A percentile compares a stretch with the other conserved stretches of the same genome.
Conservation (phyloP, 1,284 basidiomycete genomes). For the Cutaneotrichosporon spelunceum region DNA sequence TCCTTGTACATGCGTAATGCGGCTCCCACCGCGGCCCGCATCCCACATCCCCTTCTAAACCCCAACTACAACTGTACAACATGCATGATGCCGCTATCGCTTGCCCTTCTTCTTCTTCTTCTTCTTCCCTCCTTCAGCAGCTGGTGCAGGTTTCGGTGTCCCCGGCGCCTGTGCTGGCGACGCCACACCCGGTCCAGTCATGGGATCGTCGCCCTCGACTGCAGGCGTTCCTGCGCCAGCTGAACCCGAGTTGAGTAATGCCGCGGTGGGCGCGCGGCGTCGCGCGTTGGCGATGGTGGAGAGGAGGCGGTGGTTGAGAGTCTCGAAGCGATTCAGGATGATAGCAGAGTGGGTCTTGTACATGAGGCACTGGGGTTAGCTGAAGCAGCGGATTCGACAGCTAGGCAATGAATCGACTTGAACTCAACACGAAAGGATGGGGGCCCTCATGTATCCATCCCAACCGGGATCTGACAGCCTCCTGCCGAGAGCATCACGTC, state of each 20-base stretch:
- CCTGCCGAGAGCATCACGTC: too few relatives aligned
- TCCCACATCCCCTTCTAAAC: neutral
- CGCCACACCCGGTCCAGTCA: conserved; percentile 15
- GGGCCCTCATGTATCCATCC: too few relatives aligned
- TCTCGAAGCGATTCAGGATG: conserved; percentile 90
- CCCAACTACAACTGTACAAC: conserved; percentile 14
- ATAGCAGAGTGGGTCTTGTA: conserved; percentile 90
- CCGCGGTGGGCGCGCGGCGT: conserved; percentile 19
- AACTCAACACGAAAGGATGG: neutral
- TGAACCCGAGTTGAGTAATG: conserved; percentile 4
- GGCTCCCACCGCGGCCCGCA: too few relatives aligned
- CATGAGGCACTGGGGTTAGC: conserved; percentile 70
- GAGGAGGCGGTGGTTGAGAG: conserved; percentile 65
- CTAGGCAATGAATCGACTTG: neutral
- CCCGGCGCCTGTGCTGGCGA: conserved; percentile 7
- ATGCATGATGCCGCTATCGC: conserved; percentile 19
- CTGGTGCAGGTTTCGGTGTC: conserved; percentile 10
- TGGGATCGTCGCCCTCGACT: conserved; percentile 24
- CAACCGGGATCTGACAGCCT: too few relatives aligned
- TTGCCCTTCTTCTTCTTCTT: conserved; percentile 38
- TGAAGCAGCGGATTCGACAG: neutral
- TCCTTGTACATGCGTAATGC: too few relatives aligned
- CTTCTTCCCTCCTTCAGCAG: conserved; percentile 17
- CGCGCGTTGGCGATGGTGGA: conserved; percentile 41
- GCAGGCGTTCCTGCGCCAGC: conserved; percentile 11